Evolutionary conservation across 2,329 filamentous ascomycete species (phyloP).

Genomic region (Ascochyta lentis): DNA sequence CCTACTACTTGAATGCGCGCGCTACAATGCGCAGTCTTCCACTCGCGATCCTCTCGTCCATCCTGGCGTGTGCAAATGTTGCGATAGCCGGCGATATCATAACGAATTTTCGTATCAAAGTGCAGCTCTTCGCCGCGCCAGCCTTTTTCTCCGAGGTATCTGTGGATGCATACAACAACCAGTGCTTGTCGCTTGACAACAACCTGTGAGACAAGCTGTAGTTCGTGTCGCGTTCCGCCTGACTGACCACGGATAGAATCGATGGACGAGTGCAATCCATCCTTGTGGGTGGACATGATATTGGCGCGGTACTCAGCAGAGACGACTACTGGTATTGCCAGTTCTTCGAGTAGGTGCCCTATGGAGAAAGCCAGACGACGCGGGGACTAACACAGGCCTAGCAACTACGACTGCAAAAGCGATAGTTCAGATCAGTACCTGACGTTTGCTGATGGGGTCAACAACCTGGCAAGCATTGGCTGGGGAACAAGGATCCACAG

Average conservation of each 20-base stretch:
- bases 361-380: too few species aligned
- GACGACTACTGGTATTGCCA: slow-evolving; percentile 44
- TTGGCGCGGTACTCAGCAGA: slow-evolving; percentile 30
- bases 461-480: slow-evolving; percentile 39
- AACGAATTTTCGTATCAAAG: slow-evolving; percentile 37
- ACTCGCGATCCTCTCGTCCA: slow-evolving; percentile 2
- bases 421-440: slow-evolving; percentile 27
- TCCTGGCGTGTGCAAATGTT: slow-evolving; percentile 6
- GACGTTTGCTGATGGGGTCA: slow-evolving; percentile 38
- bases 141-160: slow-evolving; percentile 43
- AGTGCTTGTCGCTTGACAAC: slow-evolving; percentile 41
- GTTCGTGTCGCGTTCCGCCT: not conserved
- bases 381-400: slow-evolving; percentile 20
- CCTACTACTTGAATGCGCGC: slow-evolving; percentile 15
- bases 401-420: slow-evolving; percentile 42
- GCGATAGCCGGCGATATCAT: slow-evolving; percentile 29
- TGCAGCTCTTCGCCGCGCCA: slow-evolving; percentile 43
- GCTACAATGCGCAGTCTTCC: slow-evolving; percentile 17
- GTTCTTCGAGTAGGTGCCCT: slow-evolving; percentile 40
- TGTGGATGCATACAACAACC: slow-evolving; percentile 39
- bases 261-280: slow-evolving; percentile 43
- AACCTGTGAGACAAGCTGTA: slow-evolving; percentile 32
- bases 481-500: slow-evolving; percentile 41
- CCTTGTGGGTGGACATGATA: slow-evolving; percentile 41
- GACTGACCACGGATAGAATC: slow-evolving; percentile 30